These are phyloP conservation scores for Lichtheimia corymbifera DNA, from an alignment of 371 early-diverging fungal genomes.

Conservation along the genomic window DNA sequence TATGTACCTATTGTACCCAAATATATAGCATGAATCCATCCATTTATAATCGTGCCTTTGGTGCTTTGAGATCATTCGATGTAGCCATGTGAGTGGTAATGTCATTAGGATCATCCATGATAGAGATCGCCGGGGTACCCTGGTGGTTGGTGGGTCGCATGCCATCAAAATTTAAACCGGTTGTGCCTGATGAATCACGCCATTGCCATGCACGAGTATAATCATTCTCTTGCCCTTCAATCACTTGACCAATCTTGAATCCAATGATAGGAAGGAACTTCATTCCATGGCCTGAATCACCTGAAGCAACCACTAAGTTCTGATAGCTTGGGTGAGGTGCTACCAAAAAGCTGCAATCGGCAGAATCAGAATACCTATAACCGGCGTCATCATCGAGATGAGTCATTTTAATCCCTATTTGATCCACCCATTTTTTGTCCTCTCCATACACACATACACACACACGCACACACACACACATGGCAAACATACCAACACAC, in stretches of 20 bases:
- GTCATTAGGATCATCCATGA: constrained; percentile 3
- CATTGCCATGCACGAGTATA: constrained; percentile 28
- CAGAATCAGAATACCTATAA: constrained; percentile 44
- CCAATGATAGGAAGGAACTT: constrained; percentile 42
- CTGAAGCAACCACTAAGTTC: constrained; percentile 41
- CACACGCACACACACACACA: background rate
- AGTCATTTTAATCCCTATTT: background rate
- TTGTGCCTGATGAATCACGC: constrained; percentile 11
- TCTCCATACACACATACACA: no score
- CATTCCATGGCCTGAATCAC: constrained; percentile 52
- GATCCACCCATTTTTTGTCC: background rate
- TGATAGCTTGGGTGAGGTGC: constrained; percentile 39
- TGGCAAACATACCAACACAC: constrained; percentile 35
- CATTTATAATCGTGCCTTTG: no score
- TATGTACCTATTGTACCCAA: background rate
- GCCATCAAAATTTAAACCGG: constrained; percentile 7
- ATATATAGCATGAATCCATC: no score
- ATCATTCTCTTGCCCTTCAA: constrained; percentile 27
- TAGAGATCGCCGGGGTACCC: background rate
- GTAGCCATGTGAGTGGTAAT: constrained; percentile 11
- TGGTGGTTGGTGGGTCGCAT: constrained; percentile 7
- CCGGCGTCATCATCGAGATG: no score
- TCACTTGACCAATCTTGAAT: constrained; percentile 25
- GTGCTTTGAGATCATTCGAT: background rate
- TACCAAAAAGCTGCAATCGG: constrained; percentile 44